These are phyloP conservation scores for Brassica balearica DNA, from an alignment of 441 rosid genomes.

Conservation along the genomic window DNA sequence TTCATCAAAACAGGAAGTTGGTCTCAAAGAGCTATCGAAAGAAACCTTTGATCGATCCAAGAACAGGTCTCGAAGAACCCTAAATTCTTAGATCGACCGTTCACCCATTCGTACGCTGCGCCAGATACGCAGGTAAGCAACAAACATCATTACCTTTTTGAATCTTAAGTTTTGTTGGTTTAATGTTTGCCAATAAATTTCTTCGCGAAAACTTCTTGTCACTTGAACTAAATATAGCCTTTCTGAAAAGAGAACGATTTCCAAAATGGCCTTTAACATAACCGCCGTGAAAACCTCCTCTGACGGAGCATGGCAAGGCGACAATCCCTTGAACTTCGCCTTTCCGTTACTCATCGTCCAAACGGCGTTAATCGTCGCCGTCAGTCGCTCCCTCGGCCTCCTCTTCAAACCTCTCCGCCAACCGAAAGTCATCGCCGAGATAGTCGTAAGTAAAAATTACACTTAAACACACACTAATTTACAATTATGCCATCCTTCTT, in stretches of 20 bases:
- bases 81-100: no score
- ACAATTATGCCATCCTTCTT: constrained; percentile 8
- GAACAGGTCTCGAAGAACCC: no score
- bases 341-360: constrained; percentile 66
- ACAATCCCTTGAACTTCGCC: constrained; percentile 64
- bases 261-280: constrained; percentile 52
- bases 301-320: constrained; percentile 75
- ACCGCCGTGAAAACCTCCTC: constrained; percentile 63
- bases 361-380: constrained; percentile 58
- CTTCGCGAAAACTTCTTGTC: constrained; percentile 15
- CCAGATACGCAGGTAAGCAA: background rate
- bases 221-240: constrained; percentile 3
- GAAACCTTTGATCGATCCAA: no score
- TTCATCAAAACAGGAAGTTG: no score
- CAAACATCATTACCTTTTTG: constrained; percentile 20
- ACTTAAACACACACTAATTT: background rate
- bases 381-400: constrained; percentile 63
- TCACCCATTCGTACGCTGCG: no score
- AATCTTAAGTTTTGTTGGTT: background rate
- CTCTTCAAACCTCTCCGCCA: constrained; percentile 75
- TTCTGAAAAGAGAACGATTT: background rate
- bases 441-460: constrained; percentile 50
- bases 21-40: no score
- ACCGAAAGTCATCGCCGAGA: constrained; percentile 77
- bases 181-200: constrained; percentile 38